phyloP scores from a whole-genome alignment of 2,329 filamentous ascomycete species.

The Stemphylium beticola region DNA sequence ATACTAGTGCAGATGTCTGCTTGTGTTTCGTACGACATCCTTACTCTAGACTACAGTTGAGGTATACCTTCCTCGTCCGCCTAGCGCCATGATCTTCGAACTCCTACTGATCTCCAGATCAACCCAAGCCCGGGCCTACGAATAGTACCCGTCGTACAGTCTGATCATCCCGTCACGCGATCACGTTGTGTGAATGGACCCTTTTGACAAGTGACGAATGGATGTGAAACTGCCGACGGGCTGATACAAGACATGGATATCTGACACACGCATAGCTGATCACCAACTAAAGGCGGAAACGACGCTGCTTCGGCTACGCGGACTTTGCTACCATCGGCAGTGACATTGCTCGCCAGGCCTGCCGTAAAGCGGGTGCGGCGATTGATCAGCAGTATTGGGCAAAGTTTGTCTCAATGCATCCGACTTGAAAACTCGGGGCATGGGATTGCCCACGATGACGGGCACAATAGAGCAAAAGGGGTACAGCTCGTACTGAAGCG shows the following conservation, averaged over 20 bases:
- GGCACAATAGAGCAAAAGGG: conserved; percentile 9
- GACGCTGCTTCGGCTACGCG: conserved; percentile 2
- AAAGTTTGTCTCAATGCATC: conserved; percentile 3
- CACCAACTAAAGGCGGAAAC: conserved; percentile 14
- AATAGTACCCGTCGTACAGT: conserved; percentile 24
- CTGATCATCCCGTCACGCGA: conserved; percentile 18
- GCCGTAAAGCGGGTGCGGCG: conserved; percentile 4
- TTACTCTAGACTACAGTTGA: no score
- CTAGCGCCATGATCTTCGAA: conserved; percentile 11
- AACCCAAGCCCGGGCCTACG: conserved; percentile 8
- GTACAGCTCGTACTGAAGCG: background rate
- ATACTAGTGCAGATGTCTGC: conserved; percentile 3
- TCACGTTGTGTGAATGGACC: conserved; percentile 16
- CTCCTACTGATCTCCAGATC: conserved; percentile 12
- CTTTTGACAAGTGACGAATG: conserved; percentile 33
- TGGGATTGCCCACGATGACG: background rate
- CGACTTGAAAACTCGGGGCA: background rate
- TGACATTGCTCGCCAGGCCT: conserved; percentile 9
- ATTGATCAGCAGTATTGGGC: background rate
- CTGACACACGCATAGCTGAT: conserved; percentile 45
- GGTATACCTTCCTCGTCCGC: background rate
- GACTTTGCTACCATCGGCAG: background rate
- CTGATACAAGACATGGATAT: conserved; percentile 41
- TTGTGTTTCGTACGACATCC: background rate
- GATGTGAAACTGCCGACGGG: conserved; percentile 44